A percentile compares a stretch with the other conserved stretches of the same genome.
Evolutionary conservation across 129 eudicot species (phyloP).

Genomic region (Pulicaria dysenterica): DNA sequence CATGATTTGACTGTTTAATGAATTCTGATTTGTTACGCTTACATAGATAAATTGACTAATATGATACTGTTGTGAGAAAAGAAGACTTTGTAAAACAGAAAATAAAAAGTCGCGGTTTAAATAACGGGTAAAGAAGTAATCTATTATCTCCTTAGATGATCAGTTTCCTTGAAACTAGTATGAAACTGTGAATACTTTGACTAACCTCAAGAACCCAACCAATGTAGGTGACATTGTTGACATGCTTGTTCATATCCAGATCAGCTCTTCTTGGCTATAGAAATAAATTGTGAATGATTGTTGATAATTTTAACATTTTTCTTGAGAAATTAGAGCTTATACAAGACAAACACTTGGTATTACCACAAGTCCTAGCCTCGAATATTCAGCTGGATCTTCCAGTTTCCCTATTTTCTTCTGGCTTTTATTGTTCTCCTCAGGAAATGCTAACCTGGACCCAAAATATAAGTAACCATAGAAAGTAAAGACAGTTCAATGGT

Average conservation of each 20-base stretch:
- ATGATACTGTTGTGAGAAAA: too few species aligned
- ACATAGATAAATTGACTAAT: too few species aligned
- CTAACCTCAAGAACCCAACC: slow-evolving; percentile 93
- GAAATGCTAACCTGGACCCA: slow-evolving; percentile 71
- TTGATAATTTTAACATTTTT: slow-evolving; percentile 16
- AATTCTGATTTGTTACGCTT: too few species aligned
- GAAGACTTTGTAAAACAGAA: too few species aligned
- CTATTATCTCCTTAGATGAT: background rate
- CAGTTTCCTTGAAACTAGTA: background rate
- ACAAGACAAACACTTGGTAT: slow-evolving; percentile 4
- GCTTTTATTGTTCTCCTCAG: slow-evolving; percentile 72
- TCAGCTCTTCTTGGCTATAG: slow-evolving; percentile 85
- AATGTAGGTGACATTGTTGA: slow-evolving; percentile 87
- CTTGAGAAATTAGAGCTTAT: background rate
- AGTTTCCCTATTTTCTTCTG: slow-evolving; percentile 73
- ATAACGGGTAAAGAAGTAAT: background rate
- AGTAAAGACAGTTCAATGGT: background rate
- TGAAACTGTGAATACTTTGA: background rate
- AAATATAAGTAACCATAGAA: background rate
- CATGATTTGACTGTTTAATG: too few species aligned
- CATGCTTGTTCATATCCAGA: slow-evolving; percentile 94
- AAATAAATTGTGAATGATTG: slow-evolving; percentile 12
- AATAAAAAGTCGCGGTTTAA: background rate
- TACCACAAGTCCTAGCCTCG: slow-evolving; percentile 71
- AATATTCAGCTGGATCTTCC: slow-evolving; percentile 70